These are phyloP conservation scores for Betula pendula DNA, from an alignment of 306 rosid species.

Conservation along the genomic window DNA sequence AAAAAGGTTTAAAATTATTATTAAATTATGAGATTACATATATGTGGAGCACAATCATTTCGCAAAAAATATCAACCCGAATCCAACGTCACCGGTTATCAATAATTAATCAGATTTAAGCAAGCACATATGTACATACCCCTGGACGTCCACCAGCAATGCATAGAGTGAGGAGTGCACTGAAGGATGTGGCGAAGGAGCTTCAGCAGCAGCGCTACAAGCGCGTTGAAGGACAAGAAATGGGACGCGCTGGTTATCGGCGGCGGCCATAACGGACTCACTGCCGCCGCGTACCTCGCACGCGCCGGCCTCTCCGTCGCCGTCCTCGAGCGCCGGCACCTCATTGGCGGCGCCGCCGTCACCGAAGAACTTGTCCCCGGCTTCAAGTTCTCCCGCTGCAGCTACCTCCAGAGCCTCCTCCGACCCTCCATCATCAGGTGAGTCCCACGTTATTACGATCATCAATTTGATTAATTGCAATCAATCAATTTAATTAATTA, in stretches of 20 bases:
- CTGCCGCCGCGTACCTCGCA: slow-evolving; percentile 88
- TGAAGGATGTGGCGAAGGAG: slow-evolving; percentile 69
- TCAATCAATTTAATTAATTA: not conserved
- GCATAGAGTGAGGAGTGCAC: not conserved
- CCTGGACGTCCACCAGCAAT: not conserved
- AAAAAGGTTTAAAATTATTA: too few species aligned
- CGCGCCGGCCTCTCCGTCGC: slow-evolving; percentile 90
- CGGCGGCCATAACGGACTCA: slow-evolving; percentile 95
- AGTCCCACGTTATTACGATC: not conserved
- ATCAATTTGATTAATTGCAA: too few species aligned
- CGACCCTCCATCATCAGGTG: slow-evolving; percentile 78
- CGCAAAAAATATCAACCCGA: too few species aligned
- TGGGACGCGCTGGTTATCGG: slow-evolving; percentile 94
- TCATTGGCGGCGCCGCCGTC: slow-evolving; percentile 91
- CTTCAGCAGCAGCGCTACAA: slow-evolving; percentile 36
- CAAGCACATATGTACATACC: not conserved
- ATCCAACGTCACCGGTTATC: too few species aligned
- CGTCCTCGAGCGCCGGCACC: slow-evolving; percentile 87
- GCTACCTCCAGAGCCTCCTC: slow-evolving; percentile 89
- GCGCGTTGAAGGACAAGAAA: slow-evolving; percentile 54
- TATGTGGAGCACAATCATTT: too few species aligned
- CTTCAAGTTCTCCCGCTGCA: slow-evolving; percentile 91
- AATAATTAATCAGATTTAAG: too few species aligned
- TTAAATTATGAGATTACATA: too few species aligned
- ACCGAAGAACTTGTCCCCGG: slow-evolving; percentile 86